These are phyloP conservation scores for Trichomonas vaginalis DNA, from an alignment of 208 protist genomes.

Conservation along the genomic window DNA sequence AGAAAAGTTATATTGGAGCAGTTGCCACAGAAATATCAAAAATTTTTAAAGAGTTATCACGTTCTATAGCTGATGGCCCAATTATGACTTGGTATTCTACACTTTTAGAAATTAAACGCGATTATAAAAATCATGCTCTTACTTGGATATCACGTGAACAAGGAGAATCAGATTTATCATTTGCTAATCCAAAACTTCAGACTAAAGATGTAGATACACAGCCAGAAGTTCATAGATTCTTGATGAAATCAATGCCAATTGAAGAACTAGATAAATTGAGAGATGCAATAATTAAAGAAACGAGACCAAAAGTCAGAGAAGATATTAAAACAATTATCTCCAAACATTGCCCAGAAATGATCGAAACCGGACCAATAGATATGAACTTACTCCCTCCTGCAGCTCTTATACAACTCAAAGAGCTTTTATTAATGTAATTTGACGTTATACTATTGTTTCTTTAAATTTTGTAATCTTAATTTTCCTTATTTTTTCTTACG, in stretches of 20 bases:
- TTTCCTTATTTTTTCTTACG: too few relatives aligned
- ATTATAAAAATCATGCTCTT: not conserved
- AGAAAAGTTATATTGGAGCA: not conserved
- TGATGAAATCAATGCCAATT: not conserved
- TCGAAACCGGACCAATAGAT: not conserved
- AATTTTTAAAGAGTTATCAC: not conserved
- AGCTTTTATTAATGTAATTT: not conserved
- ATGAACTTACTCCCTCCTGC: not conserved
- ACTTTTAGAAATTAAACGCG: not conserved
- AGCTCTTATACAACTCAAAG: not conserved
- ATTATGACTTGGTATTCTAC: not conserved
- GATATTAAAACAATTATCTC: not conserved
- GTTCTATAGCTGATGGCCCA: not conserved
- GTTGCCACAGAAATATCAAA: not conserved
- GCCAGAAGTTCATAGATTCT: not conserved
- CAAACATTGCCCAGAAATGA: not conserved
- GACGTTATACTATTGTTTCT: too few relatives aligned
- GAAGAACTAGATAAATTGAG: not conserved
- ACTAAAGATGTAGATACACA: not conserved
- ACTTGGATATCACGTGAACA: not conserved
- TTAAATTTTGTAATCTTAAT: too few relatives aligned
- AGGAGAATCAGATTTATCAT: not conserved
- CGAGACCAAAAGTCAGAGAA: not conserved
- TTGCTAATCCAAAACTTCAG: not conserved
- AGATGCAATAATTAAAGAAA: not conserved